phyloP scores from a whole-genome alignment of 2,329 filamentous ascomycete genomes.

The Hypomyces perniciosus region DNA sequence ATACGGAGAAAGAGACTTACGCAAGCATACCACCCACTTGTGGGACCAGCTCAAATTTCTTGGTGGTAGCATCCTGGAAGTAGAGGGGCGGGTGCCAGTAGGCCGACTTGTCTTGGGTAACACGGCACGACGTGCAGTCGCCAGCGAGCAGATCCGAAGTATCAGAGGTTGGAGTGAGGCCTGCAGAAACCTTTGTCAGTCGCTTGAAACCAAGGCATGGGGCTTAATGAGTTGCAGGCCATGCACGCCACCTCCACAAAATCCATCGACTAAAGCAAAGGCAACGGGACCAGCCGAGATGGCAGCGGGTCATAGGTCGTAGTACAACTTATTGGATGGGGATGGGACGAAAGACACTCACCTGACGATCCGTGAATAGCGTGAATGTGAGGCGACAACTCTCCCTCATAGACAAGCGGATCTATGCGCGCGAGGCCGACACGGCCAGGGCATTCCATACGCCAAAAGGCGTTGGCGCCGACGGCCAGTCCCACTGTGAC shows the following conservation, averaged over 20 bases:
- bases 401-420: conserved; percentile 62
- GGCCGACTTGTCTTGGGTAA: conserved; percentile 75
- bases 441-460: conserved; percentile 73
- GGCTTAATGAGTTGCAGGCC: not conserved
- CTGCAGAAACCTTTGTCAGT: conserved; percentile 37
- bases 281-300: not conserved
- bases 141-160: conserved; percentile 52
- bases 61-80: conserved; percentile 61
- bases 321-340: not conserved
- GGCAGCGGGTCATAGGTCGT: not conserved
- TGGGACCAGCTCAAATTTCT: conserved; percentile 60
- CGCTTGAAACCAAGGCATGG: not conserved
- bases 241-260: not conserved
- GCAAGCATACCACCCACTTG: conserved; percentile 80
- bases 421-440: conserved; percentile 69
- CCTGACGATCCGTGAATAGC: conserved; percentile 69
- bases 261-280: not conserved
- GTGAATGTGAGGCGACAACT: conserved; percentile 61
- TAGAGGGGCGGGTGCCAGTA: conserved; percentile 82
- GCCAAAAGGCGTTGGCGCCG: conserved; percentile 69
- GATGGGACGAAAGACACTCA: conserved; percentile 41
- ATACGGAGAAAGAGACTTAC: too few species aligned
- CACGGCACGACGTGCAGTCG: conserved; percentile 74
- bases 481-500: conserved; percentile 30
- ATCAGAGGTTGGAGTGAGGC: conserved; percentile 54